Base-by-base conservation (phyloP, 441 rosid genomes). In the Euphorbia corollata region DNA sequence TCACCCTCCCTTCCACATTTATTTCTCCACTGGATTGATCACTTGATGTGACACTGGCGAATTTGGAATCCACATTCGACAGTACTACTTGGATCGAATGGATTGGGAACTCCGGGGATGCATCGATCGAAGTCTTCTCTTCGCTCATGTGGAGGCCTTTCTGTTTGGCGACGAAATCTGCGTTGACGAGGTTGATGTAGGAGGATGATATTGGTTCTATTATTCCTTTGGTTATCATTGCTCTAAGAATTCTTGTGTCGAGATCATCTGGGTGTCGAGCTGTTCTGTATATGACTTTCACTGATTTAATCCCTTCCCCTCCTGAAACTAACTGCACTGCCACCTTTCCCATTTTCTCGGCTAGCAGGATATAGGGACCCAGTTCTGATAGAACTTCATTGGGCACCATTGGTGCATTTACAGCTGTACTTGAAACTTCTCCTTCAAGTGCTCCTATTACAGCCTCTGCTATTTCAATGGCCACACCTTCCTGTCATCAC, bases 381-480 rank as follows among this genome's bases (percentile, higher is more conserved):
- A 90, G 74, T 78, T 88, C 97, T 0, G 85, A 71, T 41, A 92
- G 87, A 82, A 86, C 96, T 83, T 83, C 83, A 45, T 91, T 90
- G 65, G 95, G 86, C 69, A 92, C 91, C 96, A 86, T 92, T 8
- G 98, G 98, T 63, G 98, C 98, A 80, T 92, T 92, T 72, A 92
- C 98, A 6, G 98, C 96, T 65, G 95, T 92, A 15, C 92, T 83
- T 60, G 98, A 87, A 73, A 92, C 88, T 79, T 90, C 98, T 30
- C 98, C 98, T 55, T 82, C 75, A 73, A 92, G 74, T 65, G 98
- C 97, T 68, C 97, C 96, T 63, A 90, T 86, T 62, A 92, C 97
- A 68, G 98, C 98, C 79, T 92, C 96, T 23, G 96, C 96, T 53
- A 92, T 82, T 80, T 92, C 96, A 12, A 92, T 85, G 30, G 96